A percentile compares a stretch with the other conserved stretches of the same genome.
These are phyloP conservation scores for Psophocarpus tetragonolobus DNA, from an alignment of 306 rosid species.

Conservation along the genomic window DNA sequence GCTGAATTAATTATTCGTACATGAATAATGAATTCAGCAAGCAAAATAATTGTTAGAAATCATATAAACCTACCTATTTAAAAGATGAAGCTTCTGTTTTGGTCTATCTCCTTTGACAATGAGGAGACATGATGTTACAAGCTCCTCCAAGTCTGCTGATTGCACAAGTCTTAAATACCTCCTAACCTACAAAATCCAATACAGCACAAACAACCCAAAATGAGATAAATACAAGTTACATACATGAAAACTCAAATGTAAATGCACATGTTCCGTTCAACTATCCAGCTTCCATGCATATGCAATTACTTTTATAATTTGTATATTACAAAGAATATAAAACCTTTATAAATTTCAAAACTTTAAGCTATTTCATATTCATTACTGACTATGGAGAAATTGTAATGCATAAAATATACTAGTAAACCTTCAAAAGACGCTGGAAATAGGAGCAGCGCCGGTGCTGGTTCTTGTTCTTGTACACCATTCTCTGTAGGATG, in stretches of 20 bases:
- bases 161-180: conserved; percentile 73
- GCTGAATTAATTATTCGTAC: neutral
- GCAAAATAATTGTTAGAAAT: neutral
- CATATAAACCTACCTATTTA: conserved; percentile 62
- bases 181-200: conserved; percentile 56
- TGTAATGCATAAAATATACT: neutral
- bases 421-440: conserved; percentile 69
- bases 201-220: neutral
- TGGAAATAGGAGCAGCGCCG: conserved; percentile 77
- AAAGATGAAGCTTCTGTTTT: conserved; percentile 72
- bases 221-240: neutral
- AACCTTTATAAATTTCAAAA: neutral
- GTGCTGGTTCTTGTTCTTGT: conserved; percentile 96
- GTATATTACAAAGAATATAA: neutral
- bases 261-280: neutral
- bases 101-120: conserved; percentile 73
- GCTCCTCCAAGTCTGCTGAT: conserved; percentile 65
- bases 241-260: conserved; percentile 7
- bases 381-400: neutral
- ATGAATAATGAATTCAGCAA: neutral
- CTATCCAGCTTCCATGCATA: neutral
- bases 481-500: conserved; percentile 66
- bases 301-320: neutral
- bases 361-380: neutral
- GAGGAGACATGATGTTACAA: conserved; percentile 63